Conservation (phyloP, 305 asterid species). For the Solanum hybrid region DNA sequence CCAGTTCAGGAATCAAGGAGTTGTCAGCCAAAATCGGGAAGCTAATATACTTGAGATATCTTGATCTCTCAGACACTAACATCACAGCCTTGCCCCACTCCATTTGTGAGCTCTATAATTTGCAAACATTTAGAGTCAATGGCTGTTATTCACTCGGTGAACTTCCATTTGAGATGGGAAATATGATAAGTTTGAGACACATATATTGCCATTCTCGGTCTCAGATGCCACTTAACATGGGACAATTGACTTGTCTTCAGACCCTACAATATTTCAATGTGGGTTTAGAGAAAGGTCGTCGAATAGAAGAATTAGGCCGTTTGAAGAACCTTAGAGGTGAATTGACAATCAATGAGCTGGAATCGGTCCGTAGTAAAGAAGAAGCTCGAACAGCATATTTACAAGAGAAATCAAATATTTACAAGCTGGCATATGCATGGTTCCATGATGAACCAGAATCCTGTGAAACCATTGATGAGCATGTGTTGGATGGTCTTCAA, state of each 20-base stretch:
- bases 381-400: conserved; percentile 12
- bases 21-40: background rate
- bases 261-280: background rate
- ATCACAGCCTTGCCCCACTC: background rate
- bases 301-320: conserved; percentile 4
- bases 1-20: background rate
- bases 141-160: rapidly evolving
- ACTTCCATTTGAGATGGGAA: conserved; percentile 7
- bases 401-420: background rate
- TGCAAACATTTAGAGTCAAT: conserved; percentile 12
- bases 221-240: conserved; percentile 9
- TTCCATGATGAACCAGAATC: background rate
- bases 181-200: conserved; percentile 19
- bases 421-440: background rate
- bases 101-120: conserved; percentile 1
- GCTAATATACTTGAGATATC: conserved; percentile 3
- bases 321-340: conserved; percentile 9
- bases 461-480: background rate
- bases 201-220: background rate
- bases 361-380: conserved; percentile 1
- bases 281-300: background rate
- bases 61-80: background rate
- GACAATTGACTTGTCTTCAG: conserved; percentile 12
- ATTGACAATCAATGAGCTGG: background rate
- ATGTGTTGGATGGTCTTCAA: conserved; percentile 14